phyloP scores from a whole-genome alignment of 345 rosid genomes.

The Clarkia xantiana region DNA sequence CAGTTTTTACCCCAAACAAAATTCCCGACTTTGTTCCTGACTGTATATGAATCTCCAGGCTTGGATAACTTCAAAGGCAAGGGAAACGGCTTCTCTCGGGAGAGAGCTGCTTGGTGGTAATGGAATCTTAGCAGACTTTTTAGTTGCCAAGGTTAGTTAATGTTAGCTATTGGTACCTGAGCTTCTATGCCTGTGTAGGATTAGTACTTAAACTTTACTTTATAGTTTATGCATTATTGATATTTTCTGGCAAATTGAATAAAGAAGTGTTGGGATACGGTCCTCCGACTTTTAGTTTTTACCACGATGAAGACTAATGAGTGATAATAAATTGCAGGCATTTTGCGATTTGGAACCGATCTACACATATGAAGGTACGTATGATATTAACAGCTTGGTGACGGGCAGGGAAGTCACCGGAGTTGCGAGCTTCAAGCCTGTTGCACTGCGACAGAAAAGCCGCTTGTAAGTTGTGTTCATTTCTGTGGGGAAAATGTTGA shows the following conservation, averaged over 20 bases:
- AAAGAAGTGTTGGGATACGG: background rate
- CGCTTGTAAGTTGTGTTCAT: slow-evolving; percentile 29
- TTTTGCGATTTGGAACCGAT: slow-evolving; percentile 97
- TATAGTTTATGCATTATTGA: background rate
- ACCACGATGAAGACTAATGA: too few relatives aligned
- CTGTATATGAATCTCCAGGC: slow-evolving; percentile 27
- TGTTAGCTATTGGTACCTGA: too few relatives aligned
- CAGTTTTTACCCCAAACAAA: too few relatives aligned
- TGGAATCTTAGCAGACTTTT: slow-evolving; percentile 73
- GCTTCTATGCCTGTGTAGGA: too few relatives aligned
- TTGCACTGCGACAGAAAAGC: slow-evolving; percentile 27
- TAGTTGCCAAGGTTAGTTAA: slow-evolving; percentile 70
- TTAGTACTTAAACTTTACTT: too few relatives aligned
- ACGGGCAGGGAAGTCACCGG: slow-evolving; percentile 92
- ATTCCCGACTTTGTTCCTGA: too few relatives aligned
- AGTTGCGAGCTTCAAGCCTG: slow-evolving; percentile 72
- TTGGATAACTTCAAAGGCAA: slow-evolving; percentile 64
- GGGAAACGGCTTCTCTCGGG: slow-evolving; percentile 73
- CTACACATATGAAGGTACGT: slow-evolving; percentile 87
- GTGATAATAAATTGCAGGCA: slow-evolving; percentile 37
- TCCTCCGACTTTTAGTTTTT: too few relatives aligned
- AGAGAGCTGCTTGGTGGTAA: slow-evolving; percentile 94
- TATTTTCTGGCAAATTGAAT: background rate
- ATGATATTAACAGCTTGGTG: slow-evolving; percentile 78
- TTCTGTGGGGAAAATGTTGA: too few relatives aligned